phyloP scores from a whole-genome alignment of 2,329 filamentous ascomycete species.

The Exophiala sp. region DNA sequence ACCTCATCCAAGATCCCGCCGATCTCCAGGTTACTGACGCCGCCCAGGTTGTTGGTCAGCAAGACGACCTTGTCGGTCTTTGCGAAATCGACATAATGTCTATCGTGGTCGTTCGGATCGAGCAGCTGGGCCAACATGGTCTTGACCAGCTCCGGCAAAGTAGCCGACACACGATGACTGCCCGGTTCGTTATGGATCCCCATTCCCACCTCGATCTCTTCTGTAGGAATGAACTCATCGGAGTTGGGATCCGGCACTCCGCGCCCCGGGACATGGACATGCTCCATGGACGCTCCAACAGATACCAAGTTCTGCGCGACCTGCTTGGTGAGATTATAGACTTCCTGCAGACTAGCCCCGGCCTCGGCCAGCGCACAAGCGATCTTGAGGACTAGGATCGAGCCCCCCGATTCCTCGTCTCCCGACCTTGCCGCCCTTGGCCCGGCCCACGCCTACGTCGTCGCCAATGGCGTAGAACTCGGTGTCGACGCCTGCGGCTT shows the following conservation, averaged over 20 bases:
- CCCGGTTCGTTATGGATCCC: constrained; percentile 52
- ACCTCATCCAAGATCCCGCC: constrained; percentile 64
- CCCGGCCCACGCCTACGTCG: constrained; percentile 80
- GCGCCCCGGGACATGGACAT: constrained; percentile 89
- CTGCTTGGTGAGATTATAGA: constrained; percentile 64
- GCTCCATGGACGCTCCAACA: constrained; percentile 76
- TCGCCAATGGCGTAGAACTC: constrained; percentile 92
- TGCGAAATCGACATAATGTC: constrained; percentile 55
- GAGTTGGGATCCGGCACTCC: constrained; percentile 39
- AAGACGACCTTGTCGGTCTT: constrained; percentile 57
- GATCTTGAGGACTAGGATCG: constrained; percentile 86
- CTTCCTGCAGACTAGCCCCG: constrained; percentile 62
- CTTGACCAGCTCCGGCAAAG: constrained; percentile 47
- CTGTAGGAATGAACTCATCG: constrained; percentile 48
- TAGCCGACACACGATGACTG: constrained; percentile 47
- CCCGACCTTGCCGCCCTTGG: constrained; percentile 83
- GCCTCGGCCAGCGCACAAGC: constrained; percentile 72
- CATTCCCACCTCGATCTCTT: constrained; percentile 65
- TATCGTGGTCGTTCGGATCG: constrained; percentile 56
- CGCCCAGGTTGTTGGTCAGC: constrained; percentile 64
- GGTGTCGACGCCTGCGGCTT: constrained; percentile 66
- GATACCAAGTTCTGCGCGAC: constrained; percentile 72
- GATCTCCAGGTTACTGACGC: constrained; percentile 61
- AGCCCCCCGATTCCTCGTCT: constrained; percentile 84
- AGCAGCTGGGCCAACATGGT: constrained; percentile 62